Conservation (phyloP, 768 basidiomycete species). For the Boletellus ananas region DNA sequence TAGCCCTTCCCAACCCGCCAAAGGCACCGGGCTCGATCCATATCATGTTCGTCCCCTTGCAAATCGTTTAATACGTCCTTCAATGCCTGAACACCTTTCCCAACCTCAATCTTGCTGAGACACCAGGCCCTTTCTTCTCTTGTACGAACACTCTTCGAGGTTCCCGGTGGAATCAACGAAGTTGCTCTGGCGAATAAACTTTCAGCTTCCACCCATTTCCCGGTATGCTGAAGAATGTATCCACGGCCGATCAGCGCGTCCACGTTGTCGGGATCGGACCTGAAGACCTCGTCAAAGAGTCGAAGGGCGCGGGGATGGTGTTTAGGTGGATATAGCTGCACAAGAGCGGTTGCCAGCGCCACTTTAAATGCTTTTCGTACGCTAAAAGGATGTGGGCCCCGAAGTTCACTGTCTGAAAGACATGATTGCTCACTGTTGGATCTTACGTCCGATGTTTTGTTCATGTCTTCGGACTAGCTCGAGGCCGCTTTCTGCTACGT, state of each 20-base stretch:
- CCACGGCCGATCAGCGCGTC: slow-evolving; percentile 71
- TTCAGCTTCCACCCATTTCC: slow-evolving; percentile 67
- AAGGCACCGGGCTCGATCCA: slow-evolving; percentile 72
- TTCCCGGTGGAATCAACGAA: slow-evolving; percentile 42
- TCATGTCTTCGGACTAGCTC: slow-evolving; percentile 52
- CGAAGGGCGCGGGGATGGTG: slow-evolving; percentile 77
- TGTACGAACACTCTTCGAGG: slow-evolving; percentile 54
- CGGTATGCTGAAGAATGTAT: slow-evolving; percentile 60
- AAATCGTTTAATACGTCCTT: slow-evolving; percentile 45
- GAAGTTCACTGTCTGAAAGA: neutral
- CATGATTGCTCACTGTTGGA: slow-evolving; percentile 41
- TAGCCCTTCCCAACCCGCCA: slow-evolving; percentile 81
- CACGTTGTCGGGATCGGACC: slow-evolving; percentile 56
- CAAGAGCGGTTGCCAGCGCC: slow-evolving; percentile 68
- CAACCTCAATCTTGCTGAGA: slow-evolving; percentile 45
- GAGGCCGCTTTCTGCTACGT: slow-evolving; percentile 68
- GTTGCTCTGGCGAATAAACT: slow-evolving; percentile 57
- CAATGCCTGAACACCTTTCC: slow-evolving; percentile 46
- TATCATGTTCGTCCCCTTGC: slow-evolving; percentile 42
- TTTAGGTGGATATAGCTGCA: slow-evolving; percentile 85
- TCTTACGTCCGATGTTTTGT: slow-evolving; percentile 50
- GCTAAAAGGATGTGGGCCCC: slow-evolving; percentile 36
- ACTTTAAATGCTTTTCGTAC: slow-evolving; percentile 66
- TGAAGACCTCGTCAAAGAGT: slow-evolving; percentile 70
- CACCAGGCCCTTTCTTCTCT: slow-evolving; percentile 89